Percentiles rank a stretch among this genome's conserved stretches.
These are phyloP conservation scores for Oryza glumipatula DNA, from an alignment of 176 grass and related monocot species.

Conservation along the genomic window DNA sequence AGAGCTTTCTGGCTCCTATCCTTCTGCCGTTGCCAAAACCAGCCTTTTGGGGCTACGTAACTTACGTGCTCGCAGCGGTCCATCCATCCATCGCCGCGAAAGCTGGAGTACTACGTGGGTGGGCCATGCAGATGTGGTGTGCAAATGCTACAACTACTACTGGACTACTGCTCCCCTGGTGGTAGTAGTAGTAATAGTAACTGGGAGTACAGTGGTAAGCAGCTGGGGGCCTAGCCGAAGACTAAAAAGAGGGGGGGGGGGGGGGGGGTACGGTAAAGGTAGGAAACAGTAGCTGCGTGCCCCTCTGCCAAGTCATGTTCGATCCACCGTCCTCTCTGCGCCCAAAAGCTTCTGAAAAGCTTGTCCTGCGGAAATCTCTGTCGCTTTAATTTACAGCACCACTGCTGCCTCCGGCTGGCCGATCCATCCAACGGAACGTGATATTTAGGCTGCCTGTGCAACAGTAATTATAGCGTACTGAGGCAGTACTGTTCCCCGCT, in stretches of 20 bases:
- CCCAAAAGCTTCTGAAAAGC: conserved; percentile 36
- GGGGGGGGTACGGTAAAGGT: conserved; percentile 34
- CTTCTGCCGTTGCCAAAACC: conserved; percentile 38
- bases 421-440: not conserved
- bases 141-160: not conserved
- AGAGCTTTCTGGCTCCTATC: conserved; percentile 42
- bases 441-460: not conserved
- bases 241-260: not conserved
- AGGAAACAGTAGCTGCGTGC: conserved; percentile 31
- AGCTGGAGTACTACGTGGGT: not conserved
- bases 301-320: conserved; percentile 41
- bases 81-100: not conserved
- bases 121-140: not conserved
- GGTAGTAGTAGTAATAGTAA: not conserved
- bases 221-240: not conserved
- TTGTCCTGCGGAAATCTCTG: conserved; percentile 12
- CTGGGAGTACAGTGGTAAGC: not conserved
- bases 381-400: conserved; percentile 17
- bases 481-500: not conserved
- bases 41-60: not conserved
- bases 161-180: not conserved
- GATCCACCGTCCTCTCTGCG: conserved; percentile 33
- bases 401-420: not conserved
- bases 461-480: not conserved
- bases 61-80: not conserved